Conservation (phyloP, 2,329 filamentous ascomycete genomes). For the Aureobasidium lini region DNA sequence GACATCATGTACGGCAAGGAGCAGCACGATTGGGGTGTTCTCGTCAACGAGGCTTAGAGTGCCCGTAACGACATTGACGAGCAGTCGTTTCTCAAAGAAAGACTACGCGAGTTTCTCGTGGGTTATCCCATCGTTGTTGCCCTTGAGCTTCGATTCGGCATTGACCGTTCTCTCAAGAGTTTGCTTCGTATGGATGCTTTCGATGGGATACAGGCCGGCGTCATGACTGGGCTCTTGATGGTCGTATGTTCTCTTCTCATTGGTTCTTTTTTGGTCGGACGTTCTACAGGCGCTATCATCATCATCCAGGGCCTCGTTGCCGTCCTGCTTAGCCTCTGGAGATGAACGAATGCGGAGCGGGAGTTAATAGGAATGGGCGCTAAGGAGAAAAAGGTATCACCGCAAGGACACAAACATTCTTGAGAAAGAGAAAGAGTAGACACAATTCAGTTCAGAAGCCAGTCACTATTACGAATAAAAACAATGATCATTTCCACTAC, state of each 20-base stretch:
- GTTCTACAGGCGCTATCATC: not conserved
- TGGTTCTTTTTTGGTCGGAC: not conserved
- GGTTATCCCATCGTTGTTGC: not conserved
- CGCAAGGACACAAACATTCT: not conserved
- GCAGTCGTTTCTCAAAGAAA: not conserved
- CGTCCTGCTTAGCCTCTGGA: not conserved
- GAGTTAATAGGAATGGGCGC: not conserved
- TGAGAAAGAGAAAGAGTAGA: not conserved
- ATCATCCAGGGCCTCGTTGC: not conserved
- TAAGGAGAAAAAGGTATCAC: not conserved
- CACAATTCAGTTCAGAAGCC: no score
- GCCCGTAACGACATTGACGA: not conserved
- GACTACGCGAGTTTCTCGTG: not conserved
- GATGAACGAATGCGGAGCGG: not conserved
- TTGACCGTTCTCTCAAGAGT: not conserved
- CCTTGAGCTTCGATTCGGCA: not conserved
- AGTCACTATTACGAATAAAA: no score
- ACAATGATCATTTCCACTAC: no score
- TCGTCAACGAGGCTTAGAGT: conserved; percentile 32
- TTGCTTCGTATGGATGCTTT: not conserved
- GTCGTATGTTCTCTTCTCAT: not conserved
- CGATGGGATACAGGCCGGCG: not conserved
- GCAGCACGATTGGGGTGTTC: conserved; percentile 40
- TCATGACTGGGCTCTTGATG: not conserved
- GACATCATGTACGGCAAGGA: conserved; percentile 44